These are phyloP conservation scores for Nymphaea colorata DNA, from an alignment of 164 flowering plant species.

Conservation along the genomic window DNA sequence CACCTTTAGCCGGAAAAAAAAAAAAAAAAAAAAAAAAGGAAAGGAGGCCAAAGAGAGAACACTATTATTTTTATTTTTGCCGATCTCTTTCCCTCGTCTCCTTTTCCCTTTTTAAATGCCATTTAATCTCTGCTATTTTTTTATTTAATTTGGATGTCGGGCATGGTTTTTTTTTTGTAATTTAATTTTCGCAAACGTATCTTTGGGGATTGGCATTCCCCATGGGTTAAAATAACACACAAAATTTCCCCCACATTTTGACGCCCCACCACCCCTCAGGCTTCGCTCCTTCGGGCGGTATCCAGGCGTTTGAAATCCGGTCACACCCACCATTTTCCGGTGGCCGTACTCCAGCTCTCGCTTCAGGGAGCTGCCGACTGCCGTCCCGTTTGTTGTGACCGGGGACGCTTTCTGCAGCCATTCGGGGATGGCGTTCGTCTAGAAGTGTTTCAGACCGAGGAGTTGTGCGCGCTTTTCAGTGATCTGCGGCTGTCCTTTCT, in stretches of 20 bases:
- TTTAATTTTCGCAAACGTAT: constrained; percentile 1
- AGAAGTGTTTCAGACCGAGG: not conserved
- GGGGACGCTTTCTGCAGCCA: not conserved
- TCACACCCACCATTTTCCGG: too few relatives aligned
- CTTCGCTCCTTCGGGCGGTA: not conserved
- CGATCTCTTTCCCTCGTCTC: not conserved
- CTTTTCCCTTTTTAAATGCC: not conserved
- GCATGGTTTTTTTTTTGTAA: not conserved
- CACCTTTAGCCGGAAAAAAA: not conserved
- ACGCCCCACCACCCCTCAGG: not conserved
- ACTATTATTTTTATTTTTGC: not conserved
- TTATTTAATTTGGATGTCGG: not conserved
- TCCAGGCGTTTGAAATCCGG: not conserved
- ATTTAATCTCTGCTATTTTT: not conserved
- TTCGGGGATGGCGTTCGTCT: not conserved
- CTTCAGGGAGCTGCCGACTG: not conserved
- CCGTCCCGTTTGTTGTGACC: not conserved
- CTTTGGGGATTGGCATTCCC: not conserved
- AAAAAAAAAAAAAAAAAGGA: too few relatives aligned
- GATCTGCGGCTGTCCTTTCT: not conserved
- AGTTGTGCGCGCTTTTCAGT: not conserved
- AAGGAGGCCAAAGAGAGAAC: not conserved
- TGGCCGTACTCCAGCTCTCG: not conserved
- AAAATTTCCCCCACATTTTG: not conserved
- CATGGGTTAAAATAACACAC: not conserved